These are phyloP conservation scores for Lenzites betulinus DNA, from an alignment of 768 basidiomycete genomes.

Conservation along the genomic window DNA sequence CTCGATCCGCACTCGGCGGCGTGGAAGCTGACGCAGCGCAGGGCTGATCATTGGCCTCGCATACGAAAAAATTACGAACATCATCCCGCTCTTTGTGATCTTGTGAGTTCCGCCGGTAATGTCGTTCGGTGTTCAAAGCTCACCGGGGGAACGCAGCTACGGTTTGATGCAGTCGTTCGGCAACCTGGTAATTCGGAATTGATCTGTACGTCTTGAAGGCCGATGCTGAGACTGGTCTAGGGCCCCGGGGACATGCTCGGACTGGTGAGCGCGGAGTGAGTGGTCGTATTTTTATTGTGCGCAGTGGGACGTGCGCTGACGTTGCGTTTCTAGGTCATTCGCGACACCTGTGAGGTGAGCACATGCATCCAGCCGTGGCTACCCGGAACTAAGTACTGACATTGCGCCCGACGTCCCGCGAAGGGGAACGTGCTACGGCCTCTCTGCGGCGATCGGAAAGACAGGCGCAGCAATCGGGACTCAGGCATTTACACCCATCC, in stretches of 20 bases:
- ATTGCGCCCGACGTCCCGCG: neutral
- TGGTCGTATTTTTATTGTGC: conserved; percentile 8
- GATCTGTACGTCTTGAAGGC: neutral
- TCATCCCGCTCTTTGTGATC: conserved; percentile 65
- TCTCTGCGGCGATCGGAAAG: conserved; percentile 70
- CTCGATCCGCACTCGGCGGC: neutral
- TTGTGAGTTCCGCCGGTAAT: conserved; percentile 45
- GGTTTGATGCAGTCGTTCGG: conserved; percentile 73
- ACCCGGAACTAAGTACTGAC: neutral
- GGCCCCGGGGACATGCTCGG: conserved; percentile 76
- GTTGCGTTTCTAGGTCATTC: conserved; percentile 46
- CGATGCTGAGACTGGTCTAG: conserved; percentile 32
- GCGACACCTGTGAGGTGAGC: conserved; percentile 62
- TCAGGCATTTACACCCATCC: conserved; percentile 71
- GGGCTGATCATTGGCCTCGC: conserved; percentile 60
- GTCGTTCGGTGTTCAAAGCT: neutral
- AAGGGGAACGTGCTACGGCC: conserved; percentile 69
- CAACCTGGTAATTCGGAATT: conserved; percentile 50
- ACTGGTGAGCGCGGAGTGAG: conserved; percentile 65
- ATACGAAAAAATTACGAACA: conserved; percentile 63
- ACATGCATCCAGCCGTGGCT: neutral
- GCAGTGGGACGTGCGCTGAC: neutral
- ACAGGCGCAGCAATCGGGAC: conserved; percentile 73
- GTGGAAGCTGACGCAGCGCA: conserved; percentile 20
- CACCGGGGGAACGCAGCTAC: conserved; percentile 44